Conservation (phyloP, 345 rosid species). For the Lumnitzera racemosa region DNA sequence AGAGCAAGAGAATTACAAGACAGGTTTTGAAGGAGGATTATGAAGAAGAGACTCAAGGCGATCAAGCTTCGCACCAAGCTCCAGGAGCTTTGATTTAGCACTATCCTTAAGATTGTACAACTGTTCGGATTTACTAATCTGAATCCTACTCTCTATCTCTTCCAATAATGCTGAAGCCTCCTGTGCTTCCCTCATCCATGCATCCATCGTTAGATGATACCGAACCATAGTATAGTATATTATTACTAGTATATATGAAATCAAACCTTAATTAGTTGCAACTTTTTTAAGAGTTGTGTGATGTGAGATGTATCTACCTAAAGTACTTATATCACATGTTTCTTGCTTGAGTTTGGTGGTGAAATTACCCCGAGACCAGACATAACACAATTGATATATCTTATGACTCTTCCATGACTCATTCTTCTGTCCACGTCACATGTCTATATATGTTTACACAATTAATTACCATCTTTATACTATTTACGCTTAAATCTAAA, state of each 20-base stretch:
- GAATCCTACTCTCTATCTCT: constrained; percentile 28
- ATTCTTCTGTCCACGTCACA: no score
- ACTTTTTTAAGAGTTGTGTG: no score
- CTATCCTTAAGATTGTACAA: constrained; percentile 8
- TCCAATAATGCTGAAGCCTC: constrained; percentile 33
- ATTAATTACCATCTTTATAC: no score
- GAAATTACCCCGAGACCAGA: no score
- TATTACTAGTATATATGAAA: neutral
- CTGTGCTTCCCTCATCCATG: constrained; percentile 51
- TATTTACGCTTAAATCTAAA: no score
- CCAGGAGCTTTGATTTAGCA: constrained; percentile 34
- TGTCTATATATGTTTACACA: no score
- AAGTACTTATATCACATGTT: no score
- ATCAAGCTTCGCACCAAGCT: constrained; percentile 48
- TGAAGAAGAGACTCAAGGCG: constrained; percentile 50
- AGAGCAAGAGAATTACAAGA: constrained; percentile 24
- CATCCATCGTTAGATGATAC: constrained; percentile 20
- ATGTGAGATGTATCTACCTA: no score
- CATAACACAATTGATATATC: no score
- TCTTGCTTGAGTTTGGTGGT: no score
- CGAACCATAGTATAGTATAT: constrained; percentile 10
- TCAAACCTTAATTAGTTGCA: neutral
- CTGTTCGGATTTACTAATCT: constrained; percentile 12
- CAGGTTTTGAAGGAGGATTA: constrained; percentile 48
- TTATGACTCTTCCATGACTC: no score